A percentile compares a stretch with the other conserved stretches of the same genome.
phyloP scores from a whole-genome alignment of 257 asterid species.

The Jacaranda copaia region DNA sequence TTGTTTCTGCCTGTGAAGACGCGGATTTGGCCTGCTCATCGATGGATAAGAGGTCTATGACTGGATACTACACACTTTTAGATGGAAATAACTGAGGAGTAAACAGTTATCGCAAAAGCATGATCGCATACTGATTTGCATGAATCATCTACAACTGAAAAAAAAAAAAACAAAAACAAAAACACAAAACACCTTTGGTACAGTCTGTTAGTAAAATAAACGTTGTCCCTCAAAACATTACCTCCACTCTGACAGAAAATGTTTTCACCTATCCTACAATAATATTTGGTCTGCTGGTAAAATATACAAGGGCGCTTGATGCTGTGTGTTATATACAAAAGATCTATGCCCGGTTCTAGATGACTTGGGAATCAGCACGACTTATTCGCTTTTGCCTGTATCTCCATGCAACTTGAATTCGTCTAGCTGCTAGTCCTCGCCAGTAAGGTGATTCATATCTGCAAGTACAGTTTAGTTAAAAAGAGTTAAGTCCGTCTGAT shows the following conservation, averaged over 20 bases:
- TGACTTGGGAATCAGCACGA: slow-evolving; percentile 55
- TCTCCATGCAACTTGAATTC: slow-evolving; percentile 89
- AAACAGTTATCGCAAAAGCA: too few species aligned
- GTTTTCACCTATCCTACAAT: background rate
- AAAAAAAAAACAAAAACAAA: too few species aligned
- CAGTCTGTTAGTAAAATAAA: background rate
- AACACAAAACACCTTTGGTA: background rate
- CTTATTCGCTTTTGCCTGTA: slow-evolving; percentile 69
- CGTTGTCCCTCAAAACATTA: background rate
- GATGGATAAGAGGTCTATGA: too few species aligned
- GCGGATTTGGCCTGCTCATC: too few species aligned
- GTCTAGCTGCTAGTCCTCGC: slow-evolving; percentile 74
- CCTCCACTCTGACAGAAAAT: background rate
- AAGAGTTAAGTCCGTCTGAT: background rate
- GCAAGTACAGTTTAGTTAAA: background rate
- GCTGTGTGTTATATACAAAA: background rate
- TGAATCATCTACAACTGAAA: background rate
- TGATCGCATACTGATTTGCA: background rate
- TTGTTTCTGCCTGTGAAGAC: too few species aligned
- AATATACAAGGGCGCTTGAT: background rate
- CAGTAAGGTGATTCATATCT: slow-evolving; percentile 90
- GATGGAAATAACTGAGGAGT: too few species aligned
- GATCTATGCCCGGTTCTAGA: background rate
- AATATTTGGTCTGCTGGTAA: background rate
- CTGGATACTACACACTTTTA: too few species aligned